Percentiles rank a stretch among this genome's conserved stretches.
Conservation (phyloP, 352 stramenopile species). For the Phytopythium aichiense region DNA sequence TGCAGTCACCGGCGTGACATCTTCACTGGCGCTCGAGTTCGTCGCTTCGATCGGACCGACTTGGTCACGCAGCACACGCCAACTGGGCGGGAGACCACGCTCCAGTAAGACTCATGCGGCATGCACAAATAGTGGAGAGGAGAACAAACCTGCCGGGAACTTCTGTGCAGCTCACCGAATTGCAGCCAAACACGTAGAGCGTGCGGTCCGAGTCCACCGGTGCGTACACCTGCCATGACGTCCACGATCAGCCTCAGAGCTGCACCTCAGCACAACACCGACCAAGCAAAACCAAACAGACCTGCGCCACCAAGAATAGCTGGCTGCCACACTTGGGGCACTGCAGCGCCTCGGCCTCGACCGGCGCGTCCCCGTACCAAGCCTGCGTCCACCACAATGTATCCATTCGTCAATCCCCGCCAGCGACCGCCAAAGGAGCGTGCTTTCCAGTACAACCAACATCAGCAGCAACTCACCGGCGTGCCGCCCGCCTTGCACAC, state of each 20-base stretch:
- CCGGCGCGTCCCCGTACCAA: slow-evolving; percentile 48
- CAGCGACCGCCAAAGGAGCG: neutral
- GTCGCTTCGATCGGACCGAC: slow-evolving; percentile 9
- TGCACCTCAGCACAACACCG: neutral
- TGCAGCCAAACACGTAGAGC: slow-evolving; percentile 85
- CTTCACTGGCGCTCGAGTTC: neutral
- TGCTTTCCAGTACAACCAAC: neutral
- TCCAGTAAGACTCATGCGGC: neutral
- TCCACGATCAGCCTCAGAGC: neutral
- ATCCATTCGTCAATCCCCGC: neutral
- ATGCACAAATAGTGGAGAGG: neutral
- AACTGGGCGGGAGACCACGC: slow-evolving; percentile 26
- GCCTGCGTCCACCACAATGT: slow-evolving; percentile 23
- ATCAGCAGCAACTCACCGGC: slow-evolving; percentile 37
- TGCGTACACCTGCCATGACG: slow-evolving; percentile 58
- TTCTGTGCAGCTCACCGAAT: slow-evolving; percentile 67
- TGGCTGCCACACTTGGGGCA: slow-evolving; percentile 55
- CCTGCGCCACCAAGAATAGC: slow-evolving; percentile 68
- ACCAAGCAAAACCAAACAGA: slow-evolving; percentile 1
- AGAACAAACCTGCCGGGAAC: slow-evolving; percentile 32
- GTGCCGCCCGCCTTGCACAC: slow-evolving; percentile 76
- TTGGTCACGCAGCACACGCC: slow-evolving; percentile 73
- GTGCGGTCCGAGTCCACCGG: slow-evolving; percentile 67
- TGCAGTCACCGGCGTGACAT: slow-evolving; percentile 13
- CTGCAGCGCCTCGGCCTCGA: slow-evolving; percentile 29